Conservation (phyloP, 306 rosid species). For the Chamaecrista fasciculata region DNA sequence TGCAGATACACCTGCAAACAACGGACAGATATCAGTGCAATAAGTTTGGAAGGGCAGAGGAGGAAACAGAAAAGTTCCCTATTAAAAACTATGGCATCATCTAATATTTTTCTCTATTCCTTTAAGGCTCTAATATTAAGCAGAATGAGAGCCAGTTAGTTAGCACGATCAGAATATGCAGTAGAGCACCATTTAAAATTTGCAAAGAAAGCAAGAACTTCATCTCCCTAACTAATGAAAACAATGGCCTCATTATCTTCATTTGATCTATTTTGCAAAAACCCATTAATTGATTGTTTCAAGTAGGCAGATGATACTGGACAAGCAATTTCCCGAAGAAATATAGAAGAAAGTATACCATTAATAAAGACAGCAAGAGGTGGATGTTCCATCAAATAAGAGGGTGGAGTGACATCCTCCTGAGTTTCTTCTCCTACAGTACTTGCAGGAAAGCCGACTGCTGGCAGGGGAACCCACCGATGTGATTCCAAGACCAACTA, state of each 20-base stretch:
- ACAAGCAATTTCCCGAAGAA: conserved; percentile 19
- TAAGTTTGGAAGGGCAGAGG: conserved; percentile 10
- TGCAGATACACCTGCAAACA: conserved; percentile 86
- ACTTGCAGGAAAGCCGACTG: conserved; percentile 73
- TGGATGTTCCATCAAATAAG: conserved; percentile 96
- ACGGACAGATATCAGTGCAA: conserved; percentile 32
- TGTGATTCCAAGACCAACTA: conserved; percentile 97
- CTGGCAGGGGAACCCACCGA: conserved; percentile 98
- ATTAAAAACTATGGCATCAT: conserved; percentile 9
- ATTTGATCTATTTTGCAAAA: not conserved
- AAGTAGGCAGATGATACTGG: conserved; percentile 7
- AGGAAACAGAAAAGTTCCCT: conserved; percentile 1
- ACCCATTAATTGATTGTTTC: not conserved
- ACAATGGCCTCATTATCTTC: not conserved
- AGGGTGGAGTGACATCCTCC: conserved; percentile 89
- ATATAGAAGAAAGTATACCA: conserved; percentile 50
- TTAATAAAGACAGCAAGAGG: conserved; percentile 98
- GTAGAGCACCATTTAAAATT: not conserved
- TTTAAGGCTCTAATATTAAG: not conserved
- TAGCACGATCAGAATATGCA: not conserved
- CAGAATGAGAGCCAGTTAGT: not conserved
- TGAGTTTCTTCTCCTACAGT: conserved; percentile 67
- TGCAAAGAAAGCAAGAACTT: not conserved
- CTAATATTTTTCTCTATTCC: not conserved
- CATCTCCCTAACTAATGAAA: not conserved